phyloP scores from a whole-genome alignment of 2,329 filamentous ascomycete species.

The Xylariaceae sp. region DNA sequence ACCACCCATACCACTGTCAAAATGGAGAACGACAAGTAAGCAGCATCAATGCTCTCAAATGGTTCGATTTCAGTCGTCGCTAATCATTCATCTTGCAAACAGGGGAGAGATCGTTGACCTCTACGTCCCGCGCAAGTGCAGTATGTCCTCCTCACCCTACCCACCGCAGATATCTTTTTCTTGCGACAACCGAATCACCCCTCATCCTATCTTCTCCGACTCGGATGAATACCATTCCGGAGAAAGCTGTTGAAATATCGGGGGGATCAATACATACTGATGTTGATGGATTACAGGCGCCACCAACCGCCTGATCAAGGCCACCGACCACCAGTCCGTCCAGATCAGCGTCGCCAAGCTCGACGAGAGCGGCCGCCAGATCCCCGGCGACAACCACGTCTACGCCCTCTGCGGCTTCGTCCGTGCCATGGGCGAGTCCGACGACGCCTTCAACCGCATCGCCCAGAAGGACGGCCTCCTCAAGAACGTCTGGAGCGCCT shows the following conservation, averaged over 20 bases:
- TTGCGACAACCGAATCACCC: no score
- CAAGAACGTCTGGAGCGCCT: slow-evolving; percentile 92
- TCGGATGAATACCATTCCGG: no score
- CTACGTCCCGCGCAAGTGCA: slow-evolving; percentile 84
- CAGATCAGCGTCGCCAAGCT: slow-evolving; percentile 68
- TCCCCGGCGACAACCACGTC: slow-evolving; percentile 48
- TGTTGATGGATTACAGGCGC: background rate
- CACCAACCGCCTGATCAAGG: slow-evolving; percentile 99
- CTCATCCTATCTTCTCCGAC: background rate
- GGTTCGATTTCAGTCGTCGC: background rate
- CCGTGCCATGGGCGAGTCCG: slow-evolving; percentile 94
- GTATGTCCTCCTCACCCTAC: background rate
- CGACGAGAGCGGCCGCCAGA: slow-evolving; percentile 93
- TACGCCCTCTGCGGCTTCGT: slow-evolving; percentile 98
- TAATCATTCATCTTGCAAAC: background rate
- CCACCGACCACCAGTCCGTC: slow-evolving; percentile 98
- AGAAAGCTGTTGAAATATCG: background rate
- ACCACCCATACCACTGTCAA: slow-evolving; percentile 42
- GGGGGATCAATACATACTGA: background rate
- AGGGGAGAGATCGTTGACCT: slow-evolving; percentile 95
- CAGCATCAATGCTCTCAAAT: no score
- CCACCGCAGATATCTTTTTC: background rate
- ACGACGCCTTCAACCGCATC: slow-evolving; percentile 93
- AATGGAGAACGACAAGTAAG: slow-evolving; percentile 99
- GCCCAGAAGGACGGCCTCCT: slow-evolving; percentile 93